Conservation (phyloP, 768 basidiomycete species). For the Sutorius australiensis region DNA sequence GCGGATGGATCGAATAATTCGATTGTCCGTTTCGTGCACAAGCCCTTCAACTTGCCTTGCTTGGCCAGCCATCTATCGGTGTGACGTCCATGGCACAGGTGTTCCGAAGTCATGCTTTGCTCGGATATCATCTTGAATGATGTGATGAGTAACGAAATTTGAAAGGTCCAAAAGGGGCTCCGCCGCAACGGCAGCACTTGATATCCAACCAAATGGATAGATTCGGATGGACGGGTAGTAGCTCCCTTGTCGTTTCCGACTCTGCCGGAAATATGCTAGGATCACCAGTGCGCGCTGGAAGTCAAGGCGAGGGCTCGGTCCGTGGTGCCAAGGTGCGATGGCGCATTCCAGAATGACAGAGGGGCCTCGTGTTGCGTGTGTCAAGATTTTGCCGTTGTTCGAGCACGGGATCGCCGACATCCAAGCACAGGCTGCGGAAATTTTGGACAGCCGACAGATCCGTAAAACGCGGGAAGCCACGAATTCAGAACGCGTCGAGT, state of each 20-base stretch:
- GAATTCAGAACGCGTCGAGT: background rate
- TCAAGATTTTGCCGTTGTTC: background rate
- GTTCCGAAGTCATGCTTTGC: background rate
- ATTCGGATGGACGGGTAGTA: background rate
- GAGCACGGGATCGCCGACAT: background rate
- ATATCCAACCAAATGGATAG: no score
- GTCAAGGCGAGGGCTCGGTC: background rate
- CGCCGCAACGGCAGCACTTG: background rate
- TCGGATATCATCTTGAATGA: no score
- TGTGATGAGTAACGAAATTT: background rate
- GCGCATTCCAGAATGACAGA: background rate
- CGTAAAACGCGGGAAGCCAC: background rate
- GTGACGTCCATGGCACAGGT: background rate
- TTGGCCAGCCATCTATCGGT: background rate
- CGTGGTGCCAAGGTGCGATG: background rate
- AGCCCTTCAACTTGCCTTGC: background rate
- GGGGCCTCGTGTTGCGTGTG: background rate
- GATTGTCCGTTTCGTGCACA: background rate
- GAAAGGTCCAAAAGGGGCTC: background rate
- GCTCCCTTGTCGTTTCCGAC: background rate
- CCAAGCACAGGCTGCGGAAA: background rate
- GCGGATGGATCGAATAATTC: background rate
- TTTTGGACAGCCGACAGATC: background rate
- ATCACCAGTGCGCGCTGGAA: background rate
- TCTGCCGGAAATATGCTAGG: background rate